These are phyloP conservation scores for Cyclotella sp. DNA, from an alignment of 108 stramenopile genomes.

Conservation along the genomic window DNA sequence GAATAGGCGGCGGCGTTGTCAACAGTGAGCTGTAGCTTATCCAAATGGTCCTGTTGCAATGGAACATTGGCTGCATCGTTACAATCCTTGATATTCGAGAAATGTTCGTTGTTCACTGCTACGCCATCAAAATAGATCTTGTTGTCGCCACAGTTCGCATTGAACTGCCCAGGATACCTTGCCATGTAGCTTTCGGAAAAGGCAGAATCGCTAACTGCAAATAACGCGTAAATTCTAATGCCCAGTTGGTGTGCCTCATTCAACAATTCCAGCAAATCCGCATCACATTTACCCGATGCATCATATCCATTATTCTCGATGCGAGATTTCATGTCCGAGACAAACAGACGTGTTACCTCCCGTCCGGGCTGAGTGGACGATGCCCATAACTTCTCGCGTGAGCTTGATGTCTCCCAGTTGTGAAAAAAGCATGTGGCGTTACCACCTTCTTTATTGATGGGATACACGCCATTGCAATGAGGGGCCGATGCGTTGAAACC, in stretches of 20 bases:
- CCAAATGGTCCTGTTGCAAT: constrained; percentile 1
- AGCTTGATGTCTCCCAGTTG: background rate
- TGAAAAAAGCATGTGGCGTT: background rate
- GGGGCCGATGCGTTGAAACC: background rate
- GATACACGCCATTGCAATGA: constrained; percentile 1
- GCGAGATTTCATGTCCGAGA: constrained; percentile 5
- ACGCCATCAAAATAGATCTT: constrained; percentile 1
- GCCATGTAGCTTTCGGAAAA: constrained; percentile 7
- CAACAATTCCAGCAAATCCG: background rate
- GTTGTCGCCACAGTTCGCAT: constrained; percentile 1
- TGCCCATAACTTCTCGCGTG: background rate
- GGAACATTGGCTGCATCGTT: background rate
- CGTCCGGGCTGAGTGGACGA: background rate
- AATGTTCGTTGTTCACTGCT: constrained; percentile 6
- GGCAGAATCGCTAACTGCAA: constrained; percentile 4
- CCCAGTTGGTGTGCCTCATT: background rate
- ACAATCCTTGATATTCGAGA: constrained; percentile 5
- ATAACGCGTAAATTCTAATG: background rate
- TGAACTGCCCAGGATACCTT: constrained; percentile 7
- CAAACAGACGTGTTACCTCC: constrained; percentile 11
- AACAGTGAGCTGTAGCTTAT: constrained; percentile 1
- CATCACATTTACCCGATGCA: background rate
- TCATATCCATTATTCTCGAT: constrained; percentile 2
- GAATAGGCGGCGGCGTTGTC: constrained; percentile 2
- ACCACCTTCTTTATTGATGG: constrained; percentile 1